Base-by-base conservation (phyloP, 306 rosid genomes). In the Acmispon strigosus region DNA sequence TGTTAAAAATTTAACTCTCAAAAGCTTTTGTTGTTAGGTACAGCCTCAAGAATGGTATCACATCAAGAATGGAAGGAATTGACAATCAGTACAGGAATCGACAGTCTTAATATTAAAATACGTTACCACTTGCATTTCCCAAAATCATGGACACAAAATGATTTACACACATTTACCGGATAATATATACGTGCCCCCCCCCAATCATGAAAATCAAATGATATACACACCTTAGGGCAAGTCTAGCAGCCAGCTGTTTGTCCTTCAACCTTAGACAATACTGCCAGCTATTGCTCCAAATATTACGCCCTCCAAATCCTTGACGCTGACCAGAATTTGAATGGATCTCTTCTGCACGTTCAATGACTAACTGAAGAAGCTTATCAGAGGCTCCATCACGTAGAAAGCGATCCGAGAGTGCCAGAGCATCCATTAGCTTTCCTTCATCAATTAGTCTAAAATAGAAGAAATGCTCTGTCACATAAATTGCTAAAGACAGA, bases 351-450 rank as follows among this genome's bases (percentile, higher is more conserved):
- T 88, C 98, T 70, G 75, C 84, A 16, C 36, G 64, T 83, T 90
- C 97, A 85, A 93, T 90, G 73, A 93, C 85, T 71, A 85, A 86
- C 80, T 88, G 90, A 81, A 93, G 97, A 71, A 93, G 89, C 36
- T 62, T 80, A 73, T 93, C 97, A 45, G 98, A 87, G 36, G 96
- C 97, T 74, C 98, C 98, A 77, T 93, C 88, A 61, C 97, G 96
- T 34, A 93, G 87, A 87, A 90, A 93, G 62, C 98, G 98, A 66
- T 93, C 98, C 66, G 98, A 93, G 42, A 93, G 90, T 57, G 97
- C 97, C 78, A 93, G 96, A 77, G 98, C 98, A 85, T 93, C 98
- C 86, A 88, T 90, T 24, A 90, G 87, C 73, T 90, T 89, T 79
- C 90, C 96, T 72, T 93, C 98, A 24, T 86, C 94, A 69, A 87